phyloP scores from a whole-genome alignment of 2,329 filamentous ascomycete genomes.

The Fusarium keratoplasticum region DNA sequence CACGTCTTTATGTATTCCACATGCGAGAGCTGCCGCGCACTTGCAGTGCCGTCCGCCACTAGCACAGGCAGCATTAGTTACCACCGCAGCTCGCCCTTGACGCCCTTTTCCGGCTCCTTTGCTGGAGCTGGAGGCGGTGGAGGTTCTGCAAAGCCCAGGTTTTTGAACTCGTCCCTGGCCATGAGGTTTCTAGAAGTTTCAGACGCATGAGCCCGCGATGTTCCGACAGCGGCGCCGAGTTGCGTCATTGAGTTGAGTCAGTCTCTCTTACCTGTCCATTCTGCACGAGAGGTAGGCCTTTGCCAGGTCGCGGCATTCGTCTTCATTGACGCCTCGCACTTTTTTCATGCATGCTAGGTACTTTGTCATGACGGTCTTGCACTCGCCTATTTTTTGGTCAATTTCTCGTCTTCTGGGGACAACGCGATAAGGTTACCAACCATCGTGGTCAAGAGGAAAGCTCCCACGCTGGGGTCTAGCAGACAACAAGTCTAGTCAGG shows the following conservation, averaged over 20 bases:
- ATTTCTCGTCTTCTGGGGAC: background rate
- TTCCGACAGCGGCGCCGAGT: constrained; percentile 16
- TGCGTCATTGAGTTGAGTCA: constrained; percentile 26
- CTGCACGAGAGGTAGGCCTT: constrained; percentile 91
- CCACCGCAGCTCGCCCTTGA: constrained; percentile 54
- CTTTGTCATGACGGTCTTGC: constrained; percentile 85
- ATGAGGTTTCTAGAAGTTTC: constrained; percentile 80
- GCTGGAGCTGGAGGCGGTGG: constrained; percentile 26
- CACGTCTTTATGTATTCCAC: background rate
- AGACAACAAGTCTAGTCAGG: constrained; percentile 24
- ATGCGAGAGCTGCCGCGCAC: constrained; percentile 1
- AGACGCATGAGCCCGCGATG: constrained; percentile 29
- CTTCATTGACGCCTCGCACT: constrained; percentile 84
- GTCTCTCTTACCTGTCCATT: constrained; percentile 83
- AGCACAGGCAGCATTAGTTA: constrained; percentile 26
- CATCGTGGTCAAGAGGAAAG: constrained; percentile 94
- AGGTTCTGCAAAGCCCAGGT: constrained; percentile 77
- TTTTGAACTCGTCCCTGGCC: constrained; percentile 95
- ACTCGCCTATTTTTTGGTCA: constrained; percentile 75
- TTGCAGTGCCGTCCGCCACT: background rate
- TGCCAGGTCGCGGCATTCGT: constrained; percentile 85
- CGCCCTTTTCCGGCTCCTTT: constrained; percentile 47
- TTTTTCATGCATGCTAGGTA: constrained; percentile 92
- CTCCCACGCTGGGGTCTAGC: constrained; percentile 86
- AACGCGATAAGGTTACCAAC: constrained; percentile 44